Evolutionary conservation across 495 filamentous ascomycete species (phyloP), one percentile per base, ranked within the genome.

Genomic region (Lineolata rhizophorae): DNA sequence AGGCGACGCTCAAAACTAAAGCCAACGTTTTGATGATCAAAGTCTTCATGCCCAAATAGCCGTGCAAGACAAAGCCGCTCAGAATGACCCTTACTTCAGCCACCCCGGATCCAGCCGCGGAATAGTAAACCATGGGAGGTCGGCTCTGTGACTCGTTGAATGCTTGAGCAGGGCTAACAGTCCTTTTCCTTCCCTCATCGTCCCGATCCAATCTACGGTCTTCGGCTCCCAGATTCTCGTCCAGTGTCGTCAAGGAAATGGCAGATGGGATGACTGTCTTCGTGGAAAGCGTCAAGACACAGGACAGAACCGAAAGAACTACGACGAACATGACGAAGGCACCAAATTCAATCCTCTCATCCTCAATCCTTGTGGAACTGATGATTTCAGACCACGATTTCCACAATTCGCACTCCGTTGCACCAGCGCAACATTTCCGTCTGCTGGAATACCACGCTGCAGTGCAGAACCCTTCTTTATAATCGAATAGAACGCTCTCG

Each of bases 71-170:
- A 51, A 94, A 97, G 18, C 87, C 87, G 50, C 85, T 94, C 20
- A 93, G 67, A 43, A 97, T 94, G 37, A 97, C 87, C 35, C 87
- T 85, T 24, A 97, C 85, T 54, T 97, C 87, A 13, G 87, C 87
- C 14, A 97, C 87, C 40, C 87, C 87, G 54, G 82, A 92, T 19
- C 87, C 87, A 32, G 87, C 85, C 35, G 85, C 87, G 10, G 87
- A 83, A 47, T 93, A 97, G 49, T 92, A 97, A 20, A 82, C 61
- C 67, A 85, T 87, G 10, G 82, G 77, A 11, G 76, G 64, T 1
- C 46, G 46, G 37, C 50, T 20, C 42, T 47, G 32, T 46, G 51
- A 31, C 34, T 47, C 37, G 32, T 37, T 8, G 38, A 50, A 45
- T 40, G 35, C 36, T 22, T 44, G 18, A 10, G 38, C 31, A 12